A percentile compares a stretch with the other conserved stretches of the same genome.
phyloP scores from a whole-genome alignment of 257 asterid species.

The Voacanga thouarsii region DNA sequence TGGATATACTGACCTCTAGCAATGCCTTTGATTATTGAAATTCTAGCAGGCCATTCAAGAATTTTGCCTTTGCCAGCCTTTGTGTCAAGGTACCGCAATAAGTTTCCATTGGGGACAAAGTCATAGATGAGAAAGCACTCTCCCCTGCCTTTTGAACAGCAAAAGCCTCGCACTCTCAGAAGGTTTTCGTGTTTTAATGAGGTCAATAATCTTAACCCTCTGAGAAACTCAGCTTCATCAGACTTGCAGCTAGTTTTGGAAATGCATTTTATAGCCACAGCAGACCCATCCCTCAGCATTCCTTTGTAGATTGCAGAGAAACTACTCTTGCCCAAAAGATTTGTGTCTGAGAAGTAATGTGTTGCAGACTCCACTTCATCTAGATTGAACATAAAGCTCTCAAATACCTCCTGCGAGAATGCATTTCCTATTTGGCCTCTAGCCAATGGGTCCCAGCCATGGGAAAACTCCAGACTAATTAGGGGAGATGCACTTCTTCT shows the following conservation, averaged over 20 bases:
- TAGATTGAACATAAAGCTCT: constrained; percentile 74
- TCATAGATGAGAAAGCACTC: constrained; percentile 92
- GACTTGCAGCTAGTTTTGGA: constrained; percentile 90
- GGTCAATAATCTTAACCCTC: constrained; percentile 69
- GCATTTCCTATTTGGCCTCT: constrained; percentile 53
- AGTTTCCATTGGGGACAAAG: constrained; percentile 73
- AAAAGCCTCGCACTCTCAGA: constrained; percentile 81
- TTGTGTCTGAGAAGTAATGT: constrained; percentile 70
- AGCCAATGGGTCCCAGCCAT: constrained; percentile 82
- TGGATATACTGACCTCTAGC: constrained; percentile 61
- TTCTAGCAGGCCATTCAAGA: constrained; percentile 82
- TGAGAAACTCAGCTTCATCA: constrained; percentile 73
- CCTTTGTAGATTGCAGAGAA: constrained; percentile 82
- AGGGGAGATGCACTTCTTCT: constrained; percentile 84
- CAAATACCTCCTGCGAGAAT: constrained; percentile 77
- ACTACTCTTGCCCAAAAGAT: constrained; percentile 75
- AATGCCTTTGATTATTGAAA: constrained; percentile 69
- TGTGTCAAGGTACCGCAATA: constrained; percentile 69
- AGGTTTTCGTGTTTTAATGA: constrained; percentile 80
- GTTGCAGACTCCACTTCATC: constrained; percentile 95
- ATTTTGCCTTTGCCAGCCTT: constrained; percentile 49
- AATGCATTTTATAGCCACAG: constrained; percentile 81
- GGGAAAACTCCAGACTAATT: constrained; percentile 74
- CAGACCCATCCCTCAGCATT: constrained; percentile 68
- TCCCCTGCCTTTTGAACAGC: constrained; percentile 92